A percentile compares a stretch with the other conserved stretches of the same genome.
These are phyloP conservation scores for Russula ochroleuca DNA, from an alignment of 768 basidiomycete genomes.

Conservation along the genomic window DNA sequence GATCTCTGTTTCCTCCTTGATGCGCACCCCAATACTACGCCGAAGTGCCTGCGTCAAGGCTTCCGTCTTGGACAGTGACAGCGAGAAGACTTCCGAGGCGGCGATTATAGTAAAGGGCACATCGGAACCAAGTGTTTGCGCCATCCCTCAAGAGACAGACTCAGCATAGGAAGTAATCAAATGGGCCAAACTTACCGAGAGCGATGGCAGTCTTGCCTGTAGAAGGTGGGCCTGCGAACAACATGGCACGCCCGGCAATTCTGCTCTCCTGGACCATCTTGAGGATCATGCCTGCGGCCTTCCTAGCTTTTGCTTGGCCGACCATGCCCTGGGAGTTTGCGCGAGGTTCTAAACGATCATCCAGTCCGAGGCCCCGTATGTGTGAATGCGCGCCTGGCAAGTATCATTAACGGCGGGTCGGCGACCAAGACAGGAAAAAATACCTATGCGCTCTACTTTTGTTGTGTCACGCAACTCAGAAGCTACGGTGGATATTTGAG, in stretches of 20 bases:
- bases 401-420: conserved; percentile 16
- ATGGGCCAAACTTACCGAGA: conserved; percentile 55
- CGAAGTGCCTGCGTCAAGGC: conserved; percentile 95
- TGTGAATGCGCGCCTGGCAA: conserved; percentile 82
- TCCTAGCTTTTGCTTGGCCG: conserved; percentile 92
- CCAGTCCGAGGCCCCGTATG: conserved; percentile 91
- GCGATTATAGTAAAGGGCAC: conserved; percentile 99
- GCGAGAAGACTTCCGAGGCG: conserved; percentile 95
- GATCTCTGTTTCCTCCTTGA: conserved; percentile 96
- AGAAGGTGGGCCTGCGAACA: conserved; percentile 96
- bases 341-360: conserved; percentile 86
- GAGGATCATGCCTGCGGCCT: conserved; percentile 95
- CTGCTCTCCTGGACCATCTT: conserved; percentile 97
- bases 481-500: conserved; percentile 72
- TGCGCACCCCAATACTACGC: conserved; percentile 92
- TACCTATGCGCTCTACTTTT: conserved; percentile 91
- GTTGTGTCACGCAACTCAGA: conserved; percentile 82
- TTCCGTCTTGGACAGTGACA: conserved; percentile 98
- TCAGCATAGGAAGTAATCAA: not conserved
- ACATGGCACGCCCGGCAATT: conserved; percentile 92
- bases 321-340: conserved; percentile 93
- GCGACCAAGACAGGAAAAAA: conserved; percentile 18
- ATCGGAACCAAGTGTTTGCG: conserved; percentile 87
- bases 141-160: conserved; percentile 66
- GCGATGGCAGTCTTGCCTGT: conserved; percentile 99